A percentile compares a stretch with the other conserved stretches of the same genome.
Conservation (phyloP, 768 basidiomycete genomes). For the Termitomyces eurrhizus region DNA sequence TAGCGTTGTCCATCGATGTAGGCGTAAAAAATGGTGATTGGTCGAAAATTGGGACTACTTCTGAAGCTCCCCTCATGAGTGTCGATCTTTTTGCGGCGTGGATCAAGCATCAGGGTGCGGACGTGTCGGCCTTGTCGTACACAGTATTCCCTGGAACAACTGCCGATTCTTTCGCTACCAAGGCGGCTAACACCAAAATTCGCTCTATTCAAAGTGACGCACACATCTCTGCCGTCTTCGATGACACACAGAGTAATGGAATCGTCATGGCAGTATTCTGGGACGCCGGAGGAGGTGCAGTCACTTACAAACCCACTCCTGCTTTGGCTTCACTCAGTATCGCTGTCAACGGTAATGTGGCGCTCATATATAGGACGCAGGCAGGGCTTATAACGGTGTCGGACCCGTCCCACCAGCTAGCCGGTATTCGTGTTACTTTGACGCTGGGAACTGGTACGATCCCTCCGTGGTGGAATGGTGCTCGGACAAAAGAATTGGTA, state of each 20-base stretch:
- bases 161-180: constrained; percentile 23
- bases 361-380: constrained; percentile 39
- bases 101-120: constrained; percentile 26
- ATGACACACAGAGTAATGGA: constrained; percentile 27
- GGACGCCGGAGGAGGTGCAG: constrained; percentile 32
- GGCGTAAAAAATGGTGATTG: constrained; percentile 51
- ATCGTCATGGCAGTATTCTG: constrained; percentile 44
- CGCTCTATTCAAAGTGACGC: constrained; percentile 30
- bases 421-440: constrained; percentile 35
- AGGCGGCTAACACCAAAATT: constrained; percentile 17
- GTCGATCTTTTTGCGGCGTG: constrained; percentile 49
- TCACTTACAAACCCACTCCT: constrained; percentile 23
- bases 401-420: constrained; percentile 61
- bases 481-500: constrained; percentile 26
- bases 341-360: constrained; percentile 36
- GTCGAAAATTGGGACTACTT: constrained; percentile 60
- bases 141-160: constrained; percentile 38
- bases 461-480: constrained; percentile 17
- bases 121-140: constrained; percentile 29
- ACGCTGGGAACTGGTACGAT: constrained; percentile 16
- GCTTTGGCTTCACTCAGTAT: constrained; percentile 27
- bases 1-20: constrained; percentile 35
- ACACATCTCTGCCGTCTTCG: constrained; percentile 37
- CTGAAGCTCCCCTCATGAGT: constrained; percentile 47
- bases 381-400: constrained; percentile 51